These are phyloP conservation scores for Primulina eburnea DNA, from an alignment of 257 asterid genomes.

Conservation along the genomic window DNA sequence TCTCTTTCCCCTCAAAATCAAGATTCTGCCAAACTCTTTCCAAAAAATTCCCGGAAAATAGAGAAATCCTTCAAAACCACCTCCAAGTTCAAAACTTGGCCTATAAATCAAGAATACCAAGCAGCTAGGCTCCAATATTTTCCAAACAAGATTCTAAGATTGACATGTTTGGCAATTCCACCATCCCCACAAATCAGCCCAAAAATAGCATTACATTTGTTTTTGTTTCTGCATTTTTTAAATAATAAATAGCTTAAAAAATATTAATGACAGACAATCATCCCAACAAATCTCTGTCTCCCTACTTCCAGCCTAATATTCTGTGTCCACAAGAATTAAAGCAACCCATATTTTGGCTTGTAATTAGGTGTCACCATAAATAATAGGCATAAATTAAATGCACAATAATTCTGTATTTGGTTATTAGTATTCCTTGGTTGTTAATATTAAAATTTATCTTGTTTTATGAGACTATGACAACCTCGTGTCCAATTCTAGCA, in stretches of 20 bases:
- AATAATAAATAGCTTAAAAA: slow-evolving; percentile 1
- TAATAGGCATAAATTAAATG: too few species aligned
- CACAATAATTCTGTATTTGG: too few species aligned
- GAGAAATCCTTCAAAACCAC: slow-evolving; percentile 26
- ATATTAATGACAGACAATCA: slow-evolving; percentile 41
- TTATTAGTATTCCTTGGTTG: too few species aligned
- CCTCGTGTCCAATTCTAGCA: too few species aligned
- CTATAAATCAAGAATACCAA: slow-evolving; percentile 34
- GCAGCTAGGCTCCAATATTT: slow-evolving; percentile 28
- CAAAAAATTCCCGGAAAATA: slow-evolving; percentile 17
- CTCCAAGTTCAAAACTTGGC: slow-evolving; percentile 29
- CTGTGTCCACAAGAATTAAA: background rate
- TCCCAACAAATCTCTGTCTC: slow-evolving; percentile 30
- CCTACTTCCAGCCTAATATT: background rate
- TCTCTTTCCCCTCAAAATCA: slow-evolving; percentile 30
- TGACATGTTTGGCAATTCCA: slow-evolving; percentile 25
- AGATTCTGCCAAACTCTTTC: slow-evolving; percentile 24
- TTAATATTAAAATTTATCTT: too few species aligned
- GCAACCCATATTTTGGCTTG: background rate
- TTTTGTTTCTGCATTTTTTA: slow-evolving; percentile 2
- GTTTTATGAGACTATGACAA: too few species aligned
- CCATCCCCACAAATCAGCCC: slow-evolving; percentile 22
- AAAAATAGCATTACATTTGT: background rate
- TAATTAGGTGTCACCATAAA: background rate
- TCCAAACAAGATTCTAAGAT: slow-evolving; percentile 28